Conservation (phyloP, 139 green algal genomes). For the Coelastrella sp. region DNA sequence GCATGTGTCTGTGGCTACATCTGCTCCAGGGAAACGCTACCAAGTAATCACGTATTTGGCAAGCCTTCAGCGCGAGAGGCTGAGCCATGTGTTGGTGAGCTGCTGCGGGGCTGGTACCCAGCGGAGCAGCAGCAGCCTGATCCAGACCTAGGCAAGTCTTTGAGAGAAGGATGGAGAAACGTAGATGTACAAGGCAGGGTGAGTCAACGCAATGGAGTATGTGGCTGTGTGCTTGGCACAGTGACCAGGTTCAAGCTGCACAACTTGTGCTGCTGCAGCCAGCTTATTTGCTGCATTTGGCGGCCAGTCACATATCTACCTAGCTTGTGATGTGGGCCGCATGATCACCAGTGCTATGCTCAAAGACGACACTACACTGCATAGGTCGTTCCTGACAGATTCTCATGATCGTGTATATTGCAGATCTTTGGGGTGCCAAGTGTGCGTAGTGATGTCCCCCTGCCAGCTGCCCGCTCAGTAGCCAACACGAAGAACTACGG, state of each 20-base stretch:
- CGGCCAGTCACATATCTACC: too few relatives aligned
- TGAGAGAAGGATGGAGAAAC: slow-evolving; percentile 75
- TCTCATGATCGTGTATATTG: too few relatives aligned
- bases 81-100: slow-evolving; percentile 63
- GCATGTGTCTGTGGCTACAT: too few relatives aligned
- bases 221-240: neutral
- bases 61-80: slow-evolving; percentile 55
- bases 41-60: slow-evolving; percentile 67
- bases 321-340: too few relatives aligned
- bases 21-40: slow-evolving; percentile 21
- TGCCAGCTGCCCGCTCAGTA: slow-evolving; percentile 60
- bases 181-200: neutral
- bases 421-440: slow-evolving; percentile 66
- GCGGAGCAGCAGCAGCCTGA: slow-evolving; percentile 70
- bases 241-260: too few relatives aligned
- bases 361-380: too few relatives aligned
- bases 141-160: slow-evolving; percentile 75
- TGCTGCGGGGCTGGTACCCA: slow-evolving; percentile 63
- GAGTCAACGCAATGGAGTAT: neutral
- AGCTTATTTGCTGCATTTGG: too few relatives aligned
- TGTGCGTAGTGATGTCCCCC: slow-evolving; percentile 70
- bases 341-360: too few relatives aligned
- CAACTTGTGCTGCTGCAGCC: too few relatives aligned
- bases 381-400: too few relatives aligned
- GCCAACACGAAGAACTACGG: slow-evolving; percentile 76